Evolutionary conservation across 768 basidiomycete genomes (phyloP).

Genomic region (Asterophora parasitica): DNA sequence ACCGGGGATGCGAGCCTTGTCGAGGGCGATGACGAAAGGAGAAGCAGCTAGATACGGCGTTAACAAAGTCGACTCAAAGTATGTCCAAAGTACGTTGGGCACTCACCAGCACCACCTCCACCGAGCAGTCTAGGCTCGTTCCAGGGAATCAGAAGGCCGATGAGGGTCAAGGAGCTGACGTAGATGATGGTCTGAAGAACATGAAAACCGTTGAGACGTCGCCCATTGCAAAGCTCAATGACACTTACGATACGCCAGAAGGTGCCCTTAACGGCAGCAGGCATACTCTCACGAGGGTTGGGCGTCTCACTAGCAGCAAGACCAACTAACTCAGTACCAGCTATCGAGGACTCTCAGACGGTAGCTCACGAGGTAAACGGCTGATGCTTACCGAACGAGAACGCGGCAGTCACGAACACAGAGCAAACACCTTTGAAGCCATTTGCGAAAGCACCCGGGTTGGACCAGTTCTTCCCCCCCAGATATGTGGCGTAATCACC

Average conservation of each 20-base stretch:
- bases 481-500: conserved; percentile 32
- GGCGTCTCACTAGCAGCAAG: conserved; percentile 44
- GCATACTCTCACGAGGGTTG: conserved; percentile 40
- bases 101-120: conserved; percentile 29
- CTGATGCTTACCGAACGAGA: conserved; percentile 32
- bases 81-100: background rate
- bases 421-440: conserved; percentile 43
- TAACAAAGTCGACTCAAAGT: background rate
- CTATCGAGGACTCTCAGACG: conserved; percentile 13
- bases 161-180: conserved; percentile 38
- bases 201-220: background rate
- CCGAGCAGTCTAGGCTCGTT: conserved; percentile 32
- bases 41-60: conserved; percentile 26
- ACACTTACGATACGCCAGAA: conserved; percentile 43
- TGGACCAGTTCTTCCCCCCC: conserved; percentile 33
- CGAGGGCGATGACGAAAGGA: conserved; percentile 41
- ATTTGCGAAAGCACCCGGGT: conserved; percentile 39
- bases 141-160: conserved; percentile 35
- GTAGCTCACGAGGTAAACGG: background rate
- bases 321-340: conserved; percentile 44
- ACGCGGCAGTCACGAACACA: conserved; percentile 44
- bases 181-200: conserved; percentile 37
- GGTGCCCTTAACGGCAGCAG: conserved; percentile 41
- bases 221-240: background rate
- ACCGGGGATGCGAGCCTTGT: conserved; percentile 35